Conservation (phyloP, 2,329 filamentous ascomycete species). For the Ceratocystis ficicola region DNA sequence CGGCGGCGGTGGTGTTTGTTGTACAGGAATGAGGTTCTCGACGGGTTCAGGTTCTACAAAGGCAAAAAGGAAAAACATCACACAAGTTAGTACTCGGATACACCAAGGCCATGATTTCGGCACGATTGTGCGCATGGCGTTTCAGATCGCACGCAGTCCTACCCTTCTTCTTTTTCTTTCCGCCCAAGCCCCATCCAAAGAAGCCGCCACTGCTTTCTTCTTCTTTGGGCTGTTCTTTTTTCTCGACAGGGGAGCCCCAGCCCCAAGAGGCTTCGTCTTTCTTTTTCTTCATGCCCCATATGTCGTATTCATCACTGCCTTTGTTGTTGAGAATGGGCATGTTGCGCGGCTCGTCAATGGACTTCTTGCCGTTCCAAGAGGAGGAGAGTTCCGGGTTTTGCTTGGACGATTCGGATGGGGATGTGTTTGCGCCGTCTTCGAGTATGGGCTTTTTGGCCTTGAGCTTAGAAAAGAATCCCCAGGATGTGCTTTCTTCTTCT, state of each 20-base stretch:
- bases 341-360: slow-evolving; percentile 16
- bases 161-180: slow-evolving; percentile 18
- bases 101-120: background rate
- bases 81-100: background rate
- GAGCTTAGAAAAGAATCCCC: slow-evolving; percentile 17
- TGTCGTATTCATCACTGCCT: background rate
- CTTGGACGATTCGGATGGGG: slow-evolving; percentile 18
- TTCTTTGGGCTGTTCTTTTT: slow-evolving; percentile 14
- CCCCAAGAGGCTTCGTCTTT: slow-evolving; percentile 15
- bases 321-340: background rate
- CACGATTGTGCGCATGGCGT: background rate
- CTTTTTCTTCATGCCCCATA: slow-evolving; percentile 6
- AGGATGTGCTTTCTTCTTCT: slow-evolving; percentile 11
- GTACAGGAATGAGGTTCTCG: slow-evolving; percentile 8
- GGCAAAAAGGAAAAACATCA: background rate
- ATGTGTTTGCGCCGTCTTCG: slow-evolving; percentile 17
- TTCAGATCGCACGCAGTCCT: background rate
- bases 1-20: slow-evolving; percentile 4
- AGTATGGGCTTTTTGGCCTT: slow-evolving; percentile 14
- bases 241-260: slow-evolving; percentile 10
- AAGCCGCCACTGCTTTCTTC: slow-evolving; percentile 16
- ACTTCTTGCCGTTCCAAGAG: slow-evolving; percentile 13
- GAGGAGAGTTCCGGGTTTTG: slow-evolving; percentile 15
- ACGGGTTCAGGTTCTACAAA: slow-evolving; percentile 14
- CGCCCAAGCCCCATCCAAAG: slow-evolving; percentile 9